Evolutionary conservation across 2,329 filamentous ascomycete genomes (phyloP), one percentile per base, ranked within the genome.

Genomic region (Diplodia sapinea): DNA sequence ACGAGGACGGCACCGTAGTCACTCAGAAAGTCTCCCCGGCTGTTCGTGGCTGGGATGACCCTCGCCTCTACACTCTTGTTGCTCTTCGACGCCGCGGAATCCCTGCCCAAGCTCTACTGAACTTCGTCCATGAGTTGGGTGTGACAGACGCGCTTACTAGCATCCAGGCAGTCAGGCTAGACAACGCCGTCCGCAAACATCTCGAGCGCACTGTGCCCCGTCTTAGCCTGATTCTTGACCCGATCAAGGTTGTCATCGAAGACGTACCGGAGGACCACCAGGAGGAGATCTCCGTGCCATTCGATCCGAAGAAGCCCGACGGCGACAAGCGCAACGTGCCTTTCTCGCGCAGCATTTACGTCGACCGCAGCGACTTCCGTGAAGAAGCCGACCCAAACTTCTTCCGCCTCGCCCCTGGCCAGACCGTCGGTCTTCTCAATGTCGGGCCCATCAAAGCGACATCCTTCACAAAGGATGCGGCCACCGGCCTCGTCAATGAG

Each of bases 1-100:
- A 81, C n/a, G 78, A 75, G 9, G 81, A 82, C 49, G 81, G 80
- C 31, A 76, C 72, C 72, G 77, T 72, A 43, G 78, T 73, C 72
- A 81, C 74, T 52, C 72, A 71, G 67, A 70, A 74, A 11, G 80
- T 84, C 43, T 77, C 81, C 15, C 81, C 82, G 3, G 78, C 89
- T 70, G 94, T 98, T 8, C 87, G 91, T 47, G 92, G 88, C 66
- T 97, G 94, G 93, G 92, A 97, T 73, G 94, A 97, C 74, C 94
- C 94, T 12, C 87, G 94, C 40, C 84, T 98, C 5, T 97, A 92
- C 81, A 97, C 94, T 1, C 83, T 97, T 20, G 93, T 94, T 69
- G 93, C 88, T 1, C 87, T 97, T 61, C 89, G 92, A 65, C 87
- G 94, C 63, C 88, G 94, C 68, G 94, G 94, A 76, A 87, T 97